These are phyloP conservation scores for Arctium minus DNA, from an alignment of 129 eudicot genomes.

Conservation along the genomic window DNA sequence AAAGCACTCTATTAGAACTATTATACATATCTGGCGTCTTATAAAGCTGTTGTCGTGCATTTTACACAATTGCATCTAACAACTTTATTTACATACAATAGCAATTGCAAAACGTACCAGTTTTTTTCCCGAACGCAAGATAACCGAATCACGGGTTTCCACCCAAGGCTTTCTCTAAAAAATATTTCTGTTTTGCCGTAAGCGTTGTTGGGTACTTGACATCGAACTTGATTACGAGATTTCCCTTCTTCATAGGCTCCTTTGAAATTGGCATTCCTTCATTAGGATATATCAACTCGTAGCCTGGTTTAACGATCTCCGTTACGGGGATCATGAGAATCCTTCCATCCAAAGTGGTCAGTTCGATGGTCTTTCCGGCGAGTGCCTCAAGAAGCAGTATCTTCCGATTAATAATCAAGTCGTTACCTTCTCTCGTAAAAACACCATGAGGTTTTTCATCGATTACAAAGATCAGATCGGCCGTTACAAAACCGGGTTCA, in stretches of 20 bases:
- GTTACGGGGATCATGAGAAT: slow-evolving; percentile 41
- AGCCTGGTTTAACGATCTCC: slow-evolving; percentile 68
- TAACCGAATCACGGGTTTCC: not conserved
- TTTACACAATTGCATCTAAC: no score
- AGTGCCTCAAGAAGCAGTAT: slow-evolving; percentile 48
- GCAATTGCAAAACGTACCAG: slow-evolving; percentile 1
- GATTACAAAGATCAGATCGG: slow-evolving; percentile 46
- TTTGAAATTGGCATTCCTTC: slow-evolving; percentile 63
- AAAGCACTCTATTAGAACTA: no score
- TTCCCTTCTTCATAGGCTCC: slow-evolving; percentile 48
- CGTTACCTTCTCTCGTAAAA: slow-evolving; percentile 48
- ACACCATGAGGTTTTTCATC: slow-evolving; percentile 51
- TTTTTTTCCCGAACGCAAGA: slow-evolving; percentile 6
- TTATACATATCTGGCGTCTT: no score
- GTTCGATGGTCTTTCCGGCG: slow-evolving; percentile 41
- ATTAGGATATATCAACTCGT: slow-evolving; percentile 41
- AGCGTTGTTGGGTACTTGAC: slow-evolving; percentile 55
- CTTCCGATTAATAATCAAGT: slow-evolving; percentile 37
- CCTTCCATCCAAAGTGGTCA: slow-evolving; percentile 63
- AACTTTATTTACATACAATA: slow-evolving; percentile 14
- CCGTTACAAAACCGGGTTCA: slow-evolving; percentile 46
- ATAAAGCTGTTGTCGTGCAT: no score
- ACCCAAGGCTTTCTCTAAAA: slow-evolving; percentile 47
- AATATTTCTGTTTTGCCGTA: slow-evolving; percentile 36
- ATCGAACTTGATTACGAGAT: slow-evolving; percentile 41